These are phyloP conservation scores for Aspergillus candidus DNA, from an alignment of 2,329 filamentous ascomycete species.

Conservation along the genomic window DNA sequence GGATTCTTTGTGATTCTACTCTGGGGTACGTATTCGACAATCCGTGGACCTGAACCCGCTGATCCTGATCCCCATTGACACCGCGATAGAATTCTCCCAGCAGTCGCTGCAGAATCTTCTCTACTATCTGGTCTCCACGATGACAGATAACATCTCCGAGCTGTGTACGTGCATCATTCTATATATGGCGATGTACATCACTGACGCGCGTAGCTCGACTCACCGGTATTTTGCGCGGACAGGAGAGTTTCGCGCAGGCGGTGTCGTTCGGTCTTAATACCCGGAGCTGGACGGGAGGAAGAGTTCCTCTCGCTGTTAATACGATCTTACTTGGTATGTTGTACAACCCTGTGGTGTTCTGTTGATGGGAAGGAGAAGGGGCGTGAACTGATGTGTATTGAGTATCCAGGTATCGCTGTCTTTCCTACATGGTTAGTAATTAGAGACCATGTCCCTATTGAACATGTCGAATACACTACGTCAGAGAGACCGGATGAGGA, in stretches of 20 bases:
- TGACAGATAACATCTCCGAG: constrained; percentile 53
- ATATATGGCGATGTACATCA: not conserved
- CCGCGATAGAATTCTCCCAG: constrained; percentile 36
- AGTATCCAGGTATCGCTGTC: constrained; percentile 16
- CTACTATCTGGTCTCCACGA: constrained; percentile 51
- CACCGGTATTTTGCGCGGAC: constrained; percentile 40
- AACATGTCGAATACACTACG: constrained; percentile 8
- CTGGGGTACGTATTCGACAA: constrained; percentile 30
- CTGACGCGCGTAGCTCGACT: constrained; percentile 26
- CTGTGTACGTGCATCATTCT: constrained; percentile 14
- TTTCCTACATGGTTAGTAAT: constrained; percentile 25
- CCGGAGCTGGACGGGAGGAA: constrained; percentile 38
- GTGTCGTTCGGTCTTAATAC: constrained; percentile 42
- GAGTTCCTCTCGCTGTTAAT: constrained; percentile 39
- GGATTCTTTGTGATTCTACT: constrained; percentile 46
- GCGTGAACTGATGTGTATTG: not conserved
- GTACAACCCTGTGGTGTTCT: not conserved
- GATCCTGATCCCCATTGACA: not conserved
- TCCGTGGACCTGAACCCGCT: not conserved
- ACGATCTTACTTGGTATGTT: constrained; percentile 27
- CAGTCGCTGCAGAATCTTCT: constrained; percentile 53
- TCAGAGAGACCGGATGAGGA: constrained; percentile 12
- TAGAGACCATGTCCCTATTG: constrained; percentile 15
- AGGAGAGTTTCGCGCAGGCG: constrained; percentile 43
- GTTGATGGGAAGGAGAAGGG: not conserved